phyloP scores from a whole-genome alignment of 352 stramenopile genomes.

The Globisporangium spiculum region DNA sequence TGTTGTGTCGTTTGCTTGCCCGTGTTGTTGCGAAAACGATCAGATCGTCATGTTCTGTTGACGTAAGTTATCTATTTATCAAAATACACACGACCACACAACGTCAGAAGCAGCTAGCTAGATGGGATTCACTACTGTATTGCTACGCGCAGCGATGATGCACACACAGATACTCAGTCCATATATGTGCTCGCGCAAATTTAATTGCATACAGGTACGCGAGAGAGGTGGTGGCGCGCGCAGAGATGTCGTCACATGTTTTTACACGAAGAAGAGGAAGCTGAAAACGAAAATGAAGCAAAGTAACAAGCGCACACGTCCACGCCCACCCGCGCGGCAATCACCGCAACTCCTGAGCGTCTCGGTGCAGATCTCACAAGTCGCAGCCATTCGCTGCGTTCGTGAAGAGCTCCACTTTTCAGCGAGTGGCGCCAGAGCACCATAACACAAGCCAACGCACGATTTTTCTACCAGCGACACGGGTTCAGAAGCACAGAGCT shows the following conservation, averaged over 20 bases:
- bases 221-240: not conserved
- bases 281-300: not conserved
- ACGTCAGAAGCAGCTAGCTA: not conserved
- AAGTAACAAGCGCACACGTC: not conserved
- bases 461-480: not conserved
- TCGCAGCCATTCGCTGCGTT: not conserved
- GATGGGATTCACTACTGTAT: not conserved
- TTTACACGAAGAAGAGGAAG: not conserved
- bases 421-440: not conserved
- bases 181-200: not conserved
- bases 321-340: not conserved
- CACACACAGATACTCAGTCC: too few relatives aligned
- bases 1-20: not conserved
- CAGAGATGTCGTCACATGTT: not conserved
- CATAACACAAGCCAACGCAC: not conserved
- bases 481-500: not conserved
- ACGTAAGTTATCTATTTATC: constrained; percentile 19
- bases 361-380: not conserved
- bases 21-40: not conserved
- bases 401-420: not conserved
- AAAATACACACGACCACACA: constrained; percentile 1
- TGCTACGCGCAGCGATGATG: too few relatives aligned
- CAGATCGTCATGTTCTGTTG: constrained; percentile 5
- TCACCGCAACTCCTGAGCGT: not conserved
- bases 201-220: not conserved